Evolutionary conservation across 2,329 filamentous ascomycete genomes (phyloP).

Genomic region (Colletotrichum sp.): DNA sequence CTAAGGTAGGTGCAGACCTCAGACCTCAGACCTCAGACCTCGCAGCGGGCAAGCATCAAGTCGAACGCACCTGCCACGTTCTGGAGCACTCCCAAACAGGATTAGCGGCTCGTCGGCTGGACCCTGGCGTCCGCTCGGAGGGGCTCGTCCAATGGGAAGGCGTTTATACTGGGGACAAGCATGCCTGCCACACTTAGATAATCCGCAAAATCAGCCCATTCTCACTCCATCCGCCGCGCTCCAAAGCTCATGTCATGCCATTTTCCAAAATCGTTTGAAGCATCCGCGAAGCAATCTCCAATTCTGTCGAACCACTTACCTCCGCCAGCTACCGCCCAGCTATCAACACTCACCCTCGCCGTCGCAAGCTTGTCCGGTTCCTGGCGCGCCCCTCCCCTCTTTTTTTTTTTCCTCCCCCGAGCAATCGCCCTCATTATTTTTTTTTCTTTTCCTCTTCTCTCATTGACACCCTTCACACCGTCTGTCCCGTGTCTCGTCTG

Average conservation of each 20-base stretch:
- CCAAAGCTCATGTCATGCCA: constrained; percentile 21
- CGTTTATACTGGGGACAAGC: constrained; percentile 2
- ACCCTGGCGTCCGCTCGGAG: constrained; percentile 6
- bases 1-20: not conserved
- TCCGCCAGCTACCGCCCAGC: not conserved
- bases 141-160: constrained; percentile 5
- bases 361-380: constrained; percentile 15
- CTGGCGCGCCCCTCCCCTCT: not conserved
- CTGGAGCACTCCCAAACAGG: not conserved
- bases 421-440: not conserved
- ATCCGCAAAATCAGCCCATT: constrained; percentile 21
- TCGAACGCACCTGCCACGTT: constrained; percentile 20
- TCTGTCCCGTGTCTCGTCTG: not conserved
- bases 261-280: constrained; percentile 21
- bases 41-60: not conserved
- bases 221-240: constrained; percentile 20
- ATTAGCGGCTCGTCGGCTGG: constrained; percentile 3
- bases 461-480: not conserved
- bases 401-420: not conserved
- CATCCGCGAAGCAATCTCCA: constrained; percentile 15
- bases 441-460: constrained; percentile 6
- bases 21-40: not conserved
- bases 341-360: not conserved
- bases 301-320: constrained; percentile 18
- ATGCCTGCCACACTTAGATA: constrained; percentile 12